Base-by-base conservation (phyloP, 495 filamentous ascomycete genomes). In the Penicillium simplicissimum region DNA sequence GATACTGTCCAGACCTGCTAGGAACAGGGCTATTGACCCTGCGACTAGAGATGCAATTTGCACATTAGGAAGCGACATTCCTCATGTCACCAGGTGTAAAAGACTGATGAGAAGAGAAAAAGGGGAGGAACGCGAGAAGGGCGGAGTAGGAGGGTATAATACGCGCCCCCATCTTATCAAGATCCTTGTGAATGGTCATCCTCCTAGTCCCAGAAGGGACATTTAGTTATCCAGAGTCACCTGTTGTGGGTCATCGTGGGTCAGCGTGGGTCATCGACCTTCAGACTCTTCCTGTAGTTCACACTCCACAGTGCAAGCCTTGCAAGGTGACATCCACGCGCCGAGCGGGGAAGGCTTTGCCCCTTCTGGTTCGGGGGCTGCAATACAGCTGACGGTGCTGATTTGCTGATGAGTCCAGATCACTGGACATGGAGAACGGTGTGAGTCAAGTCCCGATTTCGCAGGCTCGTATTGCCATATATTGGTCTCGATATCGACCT, bases 1-100 rank as follows among this genome's bases (percentile, higher is more conserved):
- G 13, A 71, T 60, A 19, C 59, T 73, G 33, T 63, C 64, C 15
- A 66, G 28, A n/a, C 48, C 61, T 0, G 64, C 64, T 17, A 75
- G 55, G n/a, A 63, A 40, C 33, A 75, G 45, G 64, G 72, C 74
- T 38, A 75, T 28, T 5, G 64, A 59, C 37, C 66, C 69, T 34
- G 62, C 62, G 19, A 45, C 52, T 28, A 63, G 47, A 17, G 67
- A 65, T 15, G 60, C 52, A 54, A 65, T 58, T 43, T 73, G 63
- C 2, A 47, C 31, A 57, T 51, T 63, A 58, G 52, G 55, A 47
- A 52, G 35, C 28, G 28, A 31, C 74, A 77, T 77, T 43, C 62
- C 61, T 66, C 64, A 61, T 67, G 43, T 53, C 61, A 47, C 53
- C 40, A 31, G 19, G 51, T n/a, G 34, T 34, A 17, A n/a, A 23